phyloP scores from a whole-genome alignment of 257 asterid genomes.

The Leonotis leonurus region DNA sequence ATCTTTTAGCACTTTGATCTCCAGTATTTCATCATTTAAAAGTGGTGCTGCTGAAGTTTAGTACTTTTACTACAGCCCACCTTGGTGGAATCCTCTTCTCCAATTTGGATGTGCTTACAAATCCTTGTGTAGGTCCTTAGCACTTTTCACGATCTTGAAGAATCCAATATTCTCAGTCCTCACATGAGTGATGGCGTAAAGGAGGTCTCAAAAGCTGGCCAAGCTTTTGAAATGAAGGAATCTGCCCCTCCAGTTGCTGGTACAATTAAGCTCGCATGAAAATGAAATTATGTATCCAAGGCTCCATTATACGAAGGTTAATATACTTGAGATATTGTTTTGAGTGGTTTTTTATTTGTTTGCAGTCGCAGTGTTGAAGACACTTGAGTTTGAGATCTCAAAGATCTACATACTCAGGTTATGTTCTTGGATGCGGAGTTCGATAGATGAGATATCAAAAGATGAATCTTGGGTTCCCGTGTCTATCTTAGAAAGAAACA shows the following conservation, averaged over 20 bases:
- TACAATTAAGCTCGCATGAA: constrained; percentile 27
- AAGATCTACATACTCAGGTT: constrained; percentile 76
- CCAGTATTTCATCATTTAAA: background rate
- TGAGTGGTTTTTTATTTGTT: constrained; percentile 15
- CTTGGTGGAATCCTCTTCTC: constrained; percentile 6
- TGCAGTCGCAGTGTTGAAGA: constrained; percentile 69
- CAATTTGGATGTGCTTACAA: background rate
- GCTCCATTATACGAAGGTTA: constrained; percentile 11
- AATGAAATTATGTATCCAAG: background rate
- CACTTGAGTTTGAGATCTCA: constrained; percentile 77
- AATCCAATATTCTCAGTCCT: constrained; percentile 71
- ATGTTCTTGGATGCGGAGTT: constrained; percentile 93
- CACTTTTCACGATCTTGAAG: constrained; percentile 79
- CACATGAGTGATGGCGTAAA: constrained; percentile 70
- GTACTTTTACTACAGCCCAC: constrained; percentile 15
- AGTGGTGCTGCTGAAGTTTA: constrained; percentile 10
- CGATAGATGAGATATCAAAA: constrained; percentile 79
- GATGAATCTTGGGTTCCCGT: constrained; percentile 90
- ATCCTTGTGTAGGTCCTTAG: constrained; percentile 53
- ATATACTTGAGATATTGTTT: constrained; percentile 20
- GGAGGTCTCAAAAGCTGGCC: constrained; percentile 74
- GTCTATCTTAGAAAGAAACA: constrained; percentile 86
- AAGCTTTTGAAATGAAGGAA: constrained; percentile 82
- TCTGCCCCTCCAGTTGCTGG: constrained; percentile 91
- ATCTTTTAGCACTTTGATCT: background rate